Evolutionary conservation across 2,329 filamentous ascomycete genomes (phyloP), one percentile per base, ranked within the genome.

Genomic region (Huntiella moniliformis): DNA sequence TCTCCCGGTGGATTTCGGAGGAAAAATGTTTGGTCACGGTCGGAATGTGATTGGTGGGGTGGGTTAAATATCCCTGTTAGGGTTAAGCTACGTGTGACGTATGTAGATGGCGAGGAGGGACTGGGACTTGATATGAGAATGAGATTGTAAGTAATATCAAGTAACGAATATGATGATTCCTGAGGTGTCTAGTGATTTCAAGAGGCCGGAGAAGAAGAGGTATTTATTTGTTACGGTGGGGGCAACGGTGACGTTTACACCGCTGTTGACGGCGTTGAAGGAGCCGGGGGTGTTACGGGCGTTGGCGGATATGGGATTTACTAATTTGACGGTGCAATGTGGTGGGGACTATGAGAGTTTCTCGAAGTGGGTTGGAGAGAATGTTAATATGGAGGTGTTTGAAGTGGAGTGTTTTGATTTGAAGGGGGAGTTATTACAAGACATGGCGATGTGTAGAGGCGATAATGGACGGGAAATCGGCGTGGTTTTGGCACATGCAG

Each of bases 191-290:
- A 18, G 5, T 16, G 15, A 18, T 22, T 16, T 39, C 4, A 11
- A 3, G 4, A 39, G 15, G 10, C 15, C 22, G 16, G 38, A 18
- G 17, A 22, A 39, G 37, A 39, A 39, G 15, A 18, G 15, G 38
- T 28, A 65, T 45, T 91, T 83, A 58, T 82, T 98, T 53, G 79
- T 95, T 46, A 96, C 91, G 0, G 81, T 94, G 28, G 91, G 91
- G 47, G 88, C 91, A 4, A 98, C 88, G 0, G 86, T 87, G 12
- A 74, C 80, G 15, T 98, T 98, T 61, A 67, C 71, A 44, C 61
- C 68, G 5, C 72, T 98, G 2, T 71, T 94, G 47, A 62, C 69
- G 38, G 73, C 79, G 31, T 72, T 79, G 8, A 64, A 92, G 4
- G 63, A 68, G 13, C 62, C 70, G 0, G 54, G 60, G 0, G 87